Evolutionary conservation across 208 protist genomes (phyloP).

Genomic region (Trypanosoma cruzi): DNA sequence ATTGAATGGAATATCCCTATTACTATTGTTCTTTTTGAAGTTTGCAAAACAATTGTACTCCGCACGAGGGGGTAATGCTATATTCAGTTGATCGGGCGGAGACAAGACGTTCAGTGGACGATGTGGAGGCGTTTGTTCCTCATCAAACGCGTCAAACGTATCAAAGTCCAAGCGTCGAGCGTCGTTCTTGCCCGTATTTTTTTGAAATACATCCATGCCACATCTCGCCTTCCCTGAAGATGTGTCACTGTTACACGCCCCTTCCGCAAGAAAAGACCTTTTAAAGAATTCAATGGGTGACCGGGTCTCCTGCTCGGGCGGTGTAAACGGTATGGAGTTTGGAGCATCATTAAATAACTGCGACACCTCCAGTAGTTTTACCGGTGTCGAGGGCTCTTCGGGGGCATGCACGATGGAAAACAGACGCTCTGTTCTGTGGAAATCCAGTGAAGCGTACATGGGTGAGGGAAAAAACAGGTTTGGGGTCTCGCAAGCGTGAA

Average conservation of each 20-base stretch:
- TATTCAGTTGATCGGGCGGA: constrained; percentile 3
- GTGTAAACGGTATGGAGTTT: constrained; percentile 22
- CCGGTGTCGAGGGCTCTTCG: constrained; percentile 52
- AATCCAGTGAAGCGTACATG: neutral
- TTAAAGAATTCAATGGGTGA: constrained; percentile 71
- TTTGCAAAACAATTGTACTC: neutral
- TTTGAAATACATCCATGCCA: neutral
- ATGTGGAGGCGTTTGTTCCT: constrained; percentile 12
- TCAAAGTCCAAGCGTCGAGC: neutral
- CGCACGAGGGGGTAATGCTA: neutral
- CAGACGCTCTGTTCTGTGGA: constrained; percentile 30
- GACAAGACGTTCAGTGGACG: constrained; percentile 11
- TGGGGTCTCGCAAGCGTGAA: neutral
- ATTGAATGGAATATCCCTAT: neutral
- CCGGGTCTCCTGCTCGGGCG: constrained; percentile 24
- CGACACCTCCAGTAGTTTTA: constrained; percentile 45
- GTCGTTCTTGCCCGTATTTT: neutral
- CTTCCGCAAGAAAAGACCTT: constrained; percentile 12
- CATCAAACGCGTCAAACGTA: neutral
- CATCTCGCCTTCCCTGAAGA: neutral
- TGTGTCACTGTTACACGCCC: neutral
- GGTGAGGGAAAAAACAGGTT: constrained; percentile 10
- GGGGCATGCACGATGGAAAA: constrained; percentile 68
- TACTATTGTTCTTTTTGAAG: neutral
- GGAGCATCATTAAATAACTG: constrained; percentile 11